These are phyloP conservation scores for Boletus hoseneyae DNA, from an alignment of 1,284 basidiomycete genomes.

Conservation along the genomic window DNA sequence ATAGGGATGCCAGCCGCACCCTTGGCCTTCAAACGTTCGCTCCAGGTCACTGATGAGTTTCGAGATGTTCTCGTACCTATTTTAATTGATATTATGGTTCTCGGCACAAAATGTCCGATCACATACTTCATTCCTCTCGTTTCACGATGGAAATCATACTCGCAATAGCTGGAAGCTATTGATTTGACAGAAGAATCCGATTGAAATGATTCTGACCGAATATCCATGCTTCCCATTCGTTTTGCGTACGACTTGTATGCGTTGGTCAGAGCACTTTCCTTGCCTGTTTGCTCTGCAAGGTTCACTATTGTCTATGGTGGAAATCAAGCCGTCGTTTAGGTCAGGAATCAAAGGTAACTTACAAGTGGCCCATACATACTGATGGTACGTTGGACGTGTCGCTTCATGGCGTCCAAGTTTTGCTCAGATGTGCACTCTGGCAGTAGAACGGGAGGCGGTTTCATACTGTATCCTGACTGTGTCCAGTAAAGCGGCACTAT, in stretches of 20 bases:
- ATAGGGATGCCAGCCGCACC: constrained; percentile 33
- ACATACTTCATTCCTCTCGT: constrained; percentile 88
- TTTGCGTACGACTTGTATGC: constrained; percentile 74
- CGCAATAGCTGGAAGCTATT: constrained; percentile 47
- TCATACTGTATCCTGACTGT: constrained; percentile 80
- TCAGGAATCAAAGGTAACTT: constrained; percentile 21
- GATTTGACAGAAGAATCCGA: neutral
- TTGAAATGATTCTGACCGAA: constrained; percentile 46
- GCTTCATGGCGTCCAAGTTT: constrained; percentile 64
- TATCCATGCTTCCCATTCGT: constrained; percentile 57
- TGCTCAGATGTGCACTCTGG: constrained; percentile 73
- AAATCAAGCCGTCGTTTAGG: constrained; percentile 10
- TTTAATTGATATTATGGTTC: constrained; percentile 8
- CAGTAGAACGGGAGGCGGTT: constrained; percentile 80
- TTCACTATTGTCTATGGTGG: constrained; percentile 72
- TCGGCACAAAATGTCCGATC: neutral
- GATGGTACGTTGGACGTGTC: constrained; percentile 73
- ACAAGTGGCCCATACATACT: constrained; percentile 78
- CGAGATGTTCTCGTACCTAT: constrained; percentile 85
- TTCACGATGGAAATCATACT: constrained; percentile 91
- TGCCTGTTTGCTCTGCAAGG: constrained; percentile 87
- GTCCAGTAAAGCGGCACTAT: constrained; percentile 88
- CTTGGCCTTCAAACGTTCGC: constrained; percentile 73
- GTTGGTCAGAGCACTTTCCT: constrained; percentile 77
- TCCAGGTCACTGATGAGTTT: constrained; percentile 72